Evolutionary conservation across 2,329 filamentous ascomycete genomes (phyloP), one percentile per base, ranked within the genome.

Genomic region (Diplodia seriata): DNA sequence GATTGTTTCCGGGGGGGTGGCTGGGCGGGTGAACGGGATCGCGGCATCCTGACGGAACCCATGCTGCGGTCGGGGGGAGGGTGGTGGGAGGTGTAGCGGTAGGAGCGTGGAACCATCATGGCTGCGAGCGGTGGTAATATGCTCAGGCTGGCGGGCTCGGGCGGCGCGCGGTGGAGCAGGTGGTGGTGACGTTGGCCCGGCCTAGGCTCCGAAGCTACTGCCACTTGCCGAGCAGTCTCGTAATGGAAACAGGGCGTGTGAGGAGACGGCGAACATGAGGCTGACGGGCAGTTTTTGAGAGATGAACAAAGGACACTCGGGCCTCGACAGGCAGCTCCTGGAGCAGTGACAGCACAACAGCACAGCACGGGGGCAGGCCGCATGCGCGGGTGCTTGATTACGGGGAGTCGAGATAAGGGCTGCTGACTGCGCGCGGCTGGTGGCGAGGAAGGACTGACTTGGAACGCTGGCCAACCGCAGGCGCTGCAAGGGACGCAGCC

Each of bases 61-160:
- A 67, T 67, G 47, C 14, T 31, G 40, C 53, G 54, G 29, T 67
- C 38, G 66, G 56, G 33, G 47, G 29, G 29, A 33, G 20, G 23
- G 31, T 61, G 66, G 54, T 73, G 74, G 54, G 77, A 74, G 64
- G 80, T 76, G 73, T 81, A 81, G 67, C 78, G 77, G 73, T 79
- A 83, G 69, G 80, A 80, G 72, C 80, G 78, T 73, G 81, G 80
- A 73, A 82, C 81, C 75, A 83, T 79, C 80, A 83, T 83, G 55
- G 64, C 43, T 56, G 33, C 31, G 23, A 31, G n/a, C 15, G 49
- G 20, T 59, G 31, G 31, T n/a, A 26, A 23, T 40, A 31, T 20
- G 38, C 31, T 9, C 9, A 31, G 55, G 65, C 43, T 47, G 18
- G 18, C 43, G 47, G 65, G 43, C 51, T 67, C 54, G 56, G 55